These are phyloP conservation scores for Colletotrichum sp. DNA, from an alignment of 2,329 filamentous ascomycete species.

Conservation along the genomic window DNA sequence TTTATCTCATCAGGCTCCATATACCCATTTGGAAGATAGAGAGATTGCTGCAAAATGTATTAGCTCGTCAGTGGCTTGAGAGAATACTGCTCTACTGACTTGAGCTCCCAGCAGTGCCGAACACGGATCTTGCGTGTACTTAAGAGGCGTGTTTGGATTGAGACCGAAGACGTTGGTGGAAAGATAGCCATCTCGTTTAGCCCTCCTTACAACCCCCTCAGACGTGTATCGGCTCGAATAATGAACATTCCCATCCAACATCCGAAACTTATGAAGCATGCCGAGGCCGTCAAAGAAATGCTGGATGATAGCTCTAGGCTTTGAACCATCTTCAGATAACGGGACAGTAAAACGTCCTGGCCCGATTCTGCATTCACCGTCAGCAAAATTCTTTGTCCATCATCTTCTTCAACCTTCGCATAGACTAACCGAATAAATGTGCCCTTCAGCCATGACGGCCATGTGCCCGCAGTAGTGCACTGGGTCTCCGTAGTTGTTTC, in stretches of 20 bases:
- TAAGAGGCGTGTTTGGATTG: constrained; percentile 18
- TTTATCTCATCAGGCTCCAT: constrained; percentile 16
- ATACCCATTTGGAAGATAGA: neutral
- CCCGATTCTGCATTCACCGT: neutral
- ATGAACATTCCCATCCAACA: constrained; percentile 3
- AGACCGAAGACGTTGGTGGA: constrained; percentile 11
- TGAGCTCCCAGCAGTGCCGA: constrained; percentile 19
- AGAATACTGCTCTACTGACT: neutral
- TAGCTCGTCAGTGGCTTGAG: neutral
- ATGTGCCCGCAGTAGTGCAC: constrained; percentile 5
- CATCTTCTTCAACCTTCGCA: neutral
- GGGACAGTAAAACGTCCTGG: constrained; percentile 15
- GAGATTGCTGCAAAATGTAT: constrained; percentile 7
- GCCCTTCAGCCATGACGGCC: constrained; percentile 18
- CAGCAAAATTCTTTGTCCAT: neutral
- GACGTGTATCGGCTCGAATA: constrained; percentile 20
- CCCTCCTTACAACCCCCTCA: constrained; percentile 14
- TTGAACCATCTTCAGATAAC: constrained; percentile 20
- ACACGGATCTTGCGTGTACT: constrained; percentile 18
- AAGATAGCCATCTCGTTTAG: constrained; percentile 18
- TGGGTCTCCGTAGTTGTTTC: constrained; percentile 14
- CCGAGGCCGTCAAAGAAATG: constrained; percentile 23
- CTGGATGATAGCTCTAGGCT: constrained; percentile 21
- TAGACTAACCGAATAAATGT: constrained; percentile 16
- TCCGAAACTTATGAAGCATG: constrained; percentile 21